Evolutionary conservation across 192 early-diverging fungal genomes (phyloP).

Genomic region (Backusella psychrophila): DNA sequence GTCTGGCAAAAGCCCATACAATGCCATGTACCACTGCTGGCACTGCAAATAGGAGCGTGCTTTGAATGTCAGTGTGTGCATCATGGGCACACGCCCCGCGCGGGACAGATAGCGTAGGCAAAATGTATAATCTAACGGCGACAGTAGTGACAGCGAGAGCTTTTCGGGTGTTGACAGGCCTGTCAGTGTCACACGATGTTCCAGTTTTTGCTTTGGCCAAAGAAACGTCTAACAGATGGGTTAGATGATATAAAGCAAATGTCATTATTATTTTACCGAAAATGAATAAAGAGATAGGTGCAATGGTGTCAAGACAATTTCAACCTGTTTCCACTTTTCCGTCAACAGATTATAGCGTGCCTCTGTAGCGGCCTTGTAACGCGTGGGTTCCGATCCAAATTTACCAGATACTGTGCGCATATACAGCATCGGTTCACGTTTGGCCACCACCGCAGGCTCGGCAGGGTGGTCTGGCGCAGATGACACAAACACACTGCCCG

Average conservation of each 20-base stretch:
- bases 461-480: not conserved
- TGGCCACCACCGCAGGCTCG: not conserved
- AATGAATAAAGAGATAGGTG: not conserved
- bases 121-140: conserved; percentile 31
- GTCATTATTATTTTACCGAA: conserved; percentile 13
- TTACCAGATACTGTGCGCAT: not conserved
- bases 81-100: not conserved
- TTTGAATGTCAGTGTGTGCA: conserved; percentile 8
- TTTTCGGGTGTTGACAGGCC: not conserved
- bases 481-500: conserved; percentile 14
- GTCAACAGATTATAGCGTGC: not conserved
- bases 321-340: conserved; percentile 16
- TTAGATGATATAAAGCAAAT: too few species aligned
- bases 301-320: conserved; percentile 1
- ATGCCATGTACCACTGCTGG: conserved; percentile 29
- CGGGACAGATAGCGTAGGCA: conserved; percentile 4
- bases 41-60: conserved; percentile 13
- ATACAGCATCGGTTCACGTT: conserved; percentile 13
- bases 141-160: conserved; percentile 3
- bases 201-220: conserved; percentile 13
- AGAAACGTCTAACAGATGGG: not conserved
- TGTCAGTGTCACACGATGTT: not conserved
- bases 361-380: conserved; percentile 10
- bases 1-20: conserved; percentile 16
- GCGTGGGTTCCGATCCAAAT: not conserved